A percentile compares a stretch with the other conserved stretches of the same genome.
Conservation (phyloP, 2,329 filamentous ascomycete species). For the Malbranchea cinnamomea region DNA sequence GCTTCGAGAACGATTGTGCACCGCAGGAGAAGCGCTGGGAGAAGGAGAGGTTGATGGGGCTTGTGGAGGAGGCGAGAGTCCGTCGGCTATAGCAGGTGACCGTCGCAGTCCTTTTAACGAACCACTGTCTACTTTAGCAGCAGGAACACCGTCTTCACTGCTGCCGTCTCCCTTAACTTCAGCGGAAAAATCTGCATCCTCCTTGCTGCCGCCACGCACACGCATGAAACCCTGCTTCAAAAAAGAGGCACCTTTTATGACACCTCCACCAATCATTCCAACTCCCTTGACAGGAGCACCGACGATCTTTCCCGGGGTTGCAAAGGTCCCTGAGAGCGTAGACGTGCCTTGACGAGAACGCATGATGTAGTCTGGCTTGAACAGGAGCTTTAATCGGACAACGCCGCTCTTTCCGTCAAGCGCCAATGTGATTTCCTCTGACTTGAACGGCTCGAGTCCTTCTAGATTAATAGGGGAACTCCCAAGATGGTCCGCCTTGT, state of each 20-base stretch:
- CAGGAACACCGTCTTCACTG: conserved; percentile 3
- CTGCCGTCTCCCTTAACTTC: too few species aligned
- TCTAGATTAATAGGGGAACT: conserved; percentile 60
- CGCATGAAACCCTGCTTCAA: conserved; percentile 65
- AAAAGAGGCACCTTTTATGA: conserved; percentile 83
- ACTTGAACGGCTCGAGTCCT: conserved; percentile 69
- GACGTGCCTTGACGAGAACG: conserved; percentile 78
- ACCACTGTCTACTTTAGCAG: conserved; percentile 9
- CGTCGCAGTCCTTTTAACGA: conserved; percentile 21
- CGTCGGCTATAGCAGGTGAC: conserved; percentile 28
- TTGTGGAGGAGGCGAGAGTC: conserved; percentile 8
- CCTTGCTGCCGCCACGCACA: conserved; percentile 37
- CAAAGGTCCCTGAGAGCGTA: conserved; percentile 85
- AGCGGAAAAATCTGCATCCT: conserved; percentile 9
- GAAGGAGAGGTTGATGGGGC: too few species aligned
- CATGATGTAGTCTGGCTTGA: conserved; percentile 83
- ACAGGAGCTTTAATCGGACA: conserved; percentile 69
- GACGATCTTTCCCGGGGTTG: conserved; percentile 73
- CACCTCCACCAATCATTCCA: conserved; percentile 64
- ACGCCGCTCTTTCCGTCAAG: conserved; percentile 83
- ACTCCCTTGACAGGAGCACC: conserved; percentile 91
- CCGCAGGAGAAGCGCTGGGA: conserved; percentile 12
- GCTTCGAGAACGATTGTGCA: conserved; percentile 34
- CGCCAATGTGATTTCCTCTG: conserved; percentile 56
- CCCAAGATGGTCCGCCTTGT: conserved; percentile 85